Evolutionary conservation across 768 basidiomycete genomes (phyloP).

Genomic region (Amanita thiersii): DNA sequence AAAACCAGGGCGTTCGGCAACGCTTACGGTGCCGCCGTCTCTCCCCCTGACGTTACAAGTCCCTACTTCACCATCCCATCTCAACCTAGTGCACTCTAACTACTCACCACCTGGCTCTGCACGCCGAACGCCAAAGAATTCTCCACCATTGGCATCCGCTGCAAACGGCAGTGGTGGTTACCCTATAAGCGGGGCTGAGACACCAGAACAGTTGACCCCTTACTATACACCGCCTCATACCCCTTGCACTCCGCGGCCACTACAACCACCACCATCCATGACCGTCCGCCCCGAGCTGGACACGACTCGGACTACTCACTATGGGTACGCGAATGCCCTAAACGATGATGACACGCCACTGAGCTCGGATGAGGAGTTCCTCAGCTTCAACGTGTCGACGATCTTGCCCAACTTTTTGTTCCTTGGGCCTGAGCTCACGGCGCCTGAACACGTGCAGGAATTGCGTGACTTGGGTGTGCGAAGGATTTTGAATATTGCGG

Average conservation of each 20-base stretch:
- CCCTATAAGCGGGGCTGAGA: background rate
- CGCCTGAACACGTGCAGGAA: constrained; percentile 66
- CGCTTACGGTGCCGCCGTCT: constrained; percentile 45
- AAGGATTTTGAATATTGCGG: constrained; percentile 85
- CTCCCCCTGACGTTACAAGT: constrained; percentile 25
- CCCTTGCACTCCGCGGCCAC: constrained; percentile 36
- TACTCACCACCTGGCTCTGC: constrained; percentile 49
- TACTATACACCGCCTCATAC: constrained; percentile 50
- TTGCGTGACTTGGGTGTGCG: constrained; percentile 71
- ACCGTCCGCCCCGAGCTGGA: constrained; percentile 61
- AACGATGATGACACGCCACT: constrained; percentile 31
- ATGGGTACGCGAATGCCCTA: too few relatives aligned
- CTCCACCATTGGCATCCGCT: constrained; percentile 3
- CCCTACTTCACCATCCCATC: constrained; percentile 49
- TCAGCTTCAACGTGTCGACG: constrained; percentile 75
- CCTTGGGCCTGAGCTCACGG: constrained; percentile 81
- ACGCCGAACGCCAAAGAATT: constrained; percentile 18
- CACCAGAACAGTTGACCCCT: constrained; percentile 33
- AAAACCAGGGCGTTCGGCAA: constrained; percentile 49
- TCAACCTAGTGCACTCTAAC: constrained; percentile 51
- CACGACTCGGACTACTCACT: background rate
- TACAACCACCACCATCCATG: constrained; percentile 44
- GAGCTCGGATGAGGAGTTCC: constrained; percentile 52
- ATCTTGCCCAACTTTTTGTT: constrained; percentile 89
- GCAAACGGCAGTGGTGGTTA: background rate